Conservation (phyloP, 1,139 yeast genomes). For the Insectozyma bohioensis region DNA sequence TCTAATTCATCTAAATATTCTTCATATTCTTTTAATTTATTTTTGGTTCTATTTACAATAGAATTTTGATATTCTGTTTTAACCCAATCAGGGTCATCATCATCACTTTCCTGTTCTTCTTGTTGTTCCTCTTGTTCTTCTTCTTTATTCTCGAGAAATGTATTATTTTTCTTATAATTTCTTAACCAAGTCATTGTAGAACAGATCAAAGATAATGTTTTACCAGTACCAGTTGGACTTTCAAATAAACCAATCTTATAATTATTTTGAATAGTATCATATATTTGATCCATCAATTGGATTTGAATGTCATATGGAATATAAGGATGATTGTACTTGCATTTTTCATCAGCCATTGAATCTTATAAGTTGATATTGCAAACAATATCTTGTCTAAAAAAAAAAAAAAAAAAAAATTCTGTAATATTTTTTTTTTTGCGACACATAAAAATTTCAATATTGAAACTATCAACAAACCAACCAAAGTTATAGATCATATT, state of each 20-base stretch:
- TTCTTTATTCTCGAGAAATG: constrained; percentile 25
- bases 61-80: constrained; percentile 40
- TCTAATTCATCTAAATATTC: constrained; percentile 30
- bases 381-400: no score
- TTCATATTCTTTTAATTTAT: constrained; percentile 41
- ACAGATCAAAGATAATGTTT: constrained; percentile 84
- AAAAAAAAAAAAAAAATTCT: no score
- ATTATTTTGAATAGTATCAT: constrained; percentile 55
- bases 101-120: constrained; percentile 26
- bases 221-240: constrained; percentile 96
- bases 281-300: constrained; percentile 73
- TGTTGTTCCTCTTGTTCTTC: no score
- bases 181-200: constrained; percentile 86
- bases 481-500: no score
- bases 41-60: constrained; percentile 28
- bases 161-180: constrained; percentile 46
- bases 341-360: not conserved
- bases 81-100: constrained; percentile 66
- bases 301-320: constrained; percentile 77
- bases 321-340: constrained; percentile 71
- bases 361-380: not conserved
- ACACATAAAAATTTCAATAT: constrained; percentile 3
- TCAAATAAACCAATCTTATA: constrained; percentile 82
- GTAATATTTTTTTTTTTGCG: no score
- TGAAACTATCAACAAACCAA: constrained; percentile 3